phyloP scores from a whole-genome alignment of 495 filamentous ascomycete species.

The Hypoxylon lienhwacheense region DNA sequence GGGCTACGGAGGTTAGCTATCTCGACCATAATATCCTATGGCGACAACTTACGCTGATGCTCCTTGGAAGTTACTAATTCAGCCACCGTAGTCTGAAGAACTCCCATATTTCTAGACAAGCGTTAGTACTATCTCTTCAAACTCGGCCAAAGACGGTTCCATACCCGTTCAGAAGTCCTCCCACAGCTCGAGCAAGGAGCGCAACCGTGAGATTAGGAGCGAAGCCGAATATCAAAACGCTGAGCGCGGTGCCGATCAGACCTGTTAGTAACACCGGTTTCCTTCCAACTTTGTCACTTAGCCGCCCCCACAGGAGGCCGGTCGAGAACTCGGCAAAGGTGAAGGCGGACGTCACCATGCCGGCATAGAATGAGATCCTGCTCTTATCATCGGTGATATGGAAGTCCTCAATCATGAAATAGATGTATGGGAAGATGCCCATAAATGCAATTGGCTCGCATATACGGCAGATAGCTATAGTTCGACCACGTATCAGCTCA shows the following conservation, averaged over 20 bases:
- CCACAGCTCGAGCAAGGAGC: constrained; percentile 82
- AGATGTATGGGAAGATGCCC: constrained; percentile 99
- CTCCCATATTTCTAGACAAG: constrained; percentile 73
- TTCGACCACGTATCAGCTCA: constrained; percentile 40
- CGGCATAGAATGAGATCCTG: constrained; percentile 87
- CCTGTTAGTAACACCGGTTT: constrained; percentile 92
- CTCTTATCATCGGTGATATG: constrained; percentile 74
- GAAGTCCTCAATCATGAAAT: constrained; percentile 96
- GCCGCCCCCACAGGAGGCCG: constrained; percentile 85
- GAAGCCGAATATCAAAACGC: constrained; percentile 93
- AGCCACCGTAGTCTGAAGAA: constrained; percentile 91
- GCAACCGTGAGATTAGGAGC: constrained; percentile 81
- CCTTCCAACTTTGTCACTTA: constrained; percentile 89
- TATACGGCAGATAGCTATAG: constrained; percentile 90
- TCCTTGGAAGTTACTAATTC: constrained; percentile 90
- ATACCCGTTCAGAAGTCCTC: constrained; percentile 89
- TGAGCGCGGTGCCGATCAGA: constrained; percentile 84
- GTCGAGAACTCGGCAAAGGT: constrained; percentile 93
- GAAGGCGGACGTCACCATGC: constrained; percentile 95
- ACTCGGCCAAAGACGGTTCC: constrained; percentile 27
- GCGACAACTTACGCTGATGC: constrained; percentile 70
- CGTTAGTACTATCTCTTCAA: constrained; percentile 14
- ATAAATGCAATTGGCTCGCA: constrained; percentile 99
- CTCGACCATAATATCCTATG: background rate
- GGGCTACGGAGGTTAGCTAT: constrained; percentile 56